Percentiles rank a stretch among this genome's conserved stretches.
phyloP scores from a whole-genome alignment of 1,284 basidiomycete genomes.

The Ceratobasidium theobromae region DNA sequence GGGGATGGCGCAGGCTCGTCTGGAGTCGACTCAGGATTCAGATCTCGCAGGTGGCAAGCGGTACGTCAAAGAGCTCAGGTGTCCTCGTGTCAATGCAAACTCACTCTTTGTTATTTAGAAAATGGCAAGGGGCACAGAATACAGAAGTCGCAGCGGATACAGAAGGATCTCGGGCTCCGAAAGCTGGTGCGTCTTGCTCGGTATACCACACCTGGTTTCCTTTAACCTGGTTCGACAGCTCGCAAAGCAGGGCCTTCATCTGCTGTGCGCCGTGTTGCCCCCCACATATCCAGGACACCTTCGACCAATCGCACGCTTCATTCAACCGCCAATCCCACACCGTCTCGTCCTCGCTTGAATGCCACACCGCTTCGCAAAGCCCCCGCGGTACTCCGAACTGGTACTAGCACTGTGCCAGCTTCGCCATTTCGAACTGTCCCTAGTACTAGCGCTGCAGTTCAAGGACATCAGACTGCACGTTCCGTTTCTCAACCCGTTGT shows the following conservation, averaged over 20 bases:
- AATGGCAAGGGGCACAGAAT: conserved; percentile 38
- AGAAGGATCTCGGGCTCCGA: conserved; percentile 19
- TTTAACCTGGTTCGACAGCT: conserved; percentile 1
- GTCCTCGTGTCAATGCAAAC: not conserved
- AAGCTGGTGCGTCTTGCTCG: conserved; percentile 25
- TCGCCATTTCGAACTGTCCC: not conserved
- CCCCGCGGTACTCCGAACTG: not conserved
- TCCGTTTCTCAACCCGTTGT: conserved; percentile 30
- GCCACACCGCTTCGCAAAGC: conserved; percentile 21
- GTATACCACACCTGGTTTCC: not conserved
- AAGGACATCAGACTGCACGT: conserved; percentile 8
- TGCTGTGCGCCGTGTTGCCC: conserved; percentile 10
- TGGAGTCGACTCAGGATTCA: conserved; percentile 34
- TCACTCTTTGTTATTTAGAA: not conserved
- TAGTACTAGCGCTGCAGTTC: not conserved
- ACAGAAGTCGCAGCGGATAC: conserved; percentile 60
- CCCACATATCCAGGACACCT: not conserved
- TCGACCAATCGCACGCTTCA: conserved; percentile 2
- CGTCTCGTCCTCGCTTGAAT: conserved; percentile 24
- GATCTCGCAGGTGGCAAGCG: conserved; percentile 9
- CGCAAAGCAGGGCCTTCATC: conserved; percentile 23
- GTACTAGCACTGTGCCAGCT: not conserved
- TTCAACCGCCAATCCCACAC: not conserved
- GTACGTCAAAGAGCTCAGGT: not conserved
- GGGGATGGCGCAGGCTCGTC: conserved; percentile 61